Percentiles rank a stretch among this genome's conserved stretches.
Evolutionary conservation across 495 filamentous ascomycete species (phyloP).

Genomic region (Corynascus novoguineensis): DNA sequence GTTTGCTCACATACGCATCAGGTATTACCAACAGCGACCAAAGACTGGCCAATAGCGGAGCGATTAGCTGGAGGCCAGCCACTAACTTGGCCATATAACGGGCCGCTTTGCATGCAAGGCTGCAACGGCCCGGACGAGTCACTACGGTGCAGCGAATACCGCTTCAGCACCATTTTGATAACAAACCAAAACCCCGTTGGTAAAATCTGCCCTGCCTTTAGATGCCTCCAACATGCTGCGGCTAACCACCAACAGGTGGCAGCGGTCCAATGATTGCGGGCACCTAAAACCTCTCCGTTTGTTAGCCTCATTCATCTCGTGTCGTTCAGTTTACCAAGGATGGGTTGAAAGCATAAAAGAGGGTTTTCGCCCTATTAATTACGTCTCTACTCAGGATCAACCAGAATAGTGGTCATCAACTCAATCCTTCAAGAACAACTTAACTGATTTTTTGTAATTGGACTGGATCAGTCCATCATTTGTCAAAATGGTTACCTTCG

Average conservation of each 20-base stretch:
- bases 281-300: not conserved
- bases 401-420: not conserved
- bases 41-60: not conserved
- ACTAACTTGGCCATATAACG: too few species aligned
- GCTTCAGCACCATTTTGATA: not conserved
- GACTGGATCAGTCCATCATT: too few species aligned
- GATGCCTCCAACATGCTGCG: not conserved
- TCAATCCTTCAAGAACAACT: not conserved
- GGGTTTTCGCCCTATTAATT: not conserved
- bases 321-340: too few species aligned
- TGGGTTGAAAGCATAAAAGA: not conserved
- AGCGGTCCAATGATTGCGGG: not conserved
- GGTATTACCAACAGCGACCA: too few species aligned
- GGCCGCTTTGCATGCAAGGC: not conserved
- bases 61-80: too few species aligned
- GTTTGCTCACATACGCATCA: too few species aligned
- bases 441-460: too few species aligned
- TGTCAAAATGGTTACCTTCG: conserved; percentile 2
- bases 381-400: not conserved
- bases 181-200: not conserved
- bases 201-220: not conserved
- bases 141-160: not conserved
- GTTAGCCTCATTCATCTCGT: not conserved
- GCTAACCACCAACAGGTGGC: not conserved
- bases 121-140: not conserved